A percentile compares a stretch with the other conserved stretches of the same genome.
Evolutionary conservation across 768 basidiomycete species (phyloP).

Genomic region (Botryobasidium botryosum): DNA sequence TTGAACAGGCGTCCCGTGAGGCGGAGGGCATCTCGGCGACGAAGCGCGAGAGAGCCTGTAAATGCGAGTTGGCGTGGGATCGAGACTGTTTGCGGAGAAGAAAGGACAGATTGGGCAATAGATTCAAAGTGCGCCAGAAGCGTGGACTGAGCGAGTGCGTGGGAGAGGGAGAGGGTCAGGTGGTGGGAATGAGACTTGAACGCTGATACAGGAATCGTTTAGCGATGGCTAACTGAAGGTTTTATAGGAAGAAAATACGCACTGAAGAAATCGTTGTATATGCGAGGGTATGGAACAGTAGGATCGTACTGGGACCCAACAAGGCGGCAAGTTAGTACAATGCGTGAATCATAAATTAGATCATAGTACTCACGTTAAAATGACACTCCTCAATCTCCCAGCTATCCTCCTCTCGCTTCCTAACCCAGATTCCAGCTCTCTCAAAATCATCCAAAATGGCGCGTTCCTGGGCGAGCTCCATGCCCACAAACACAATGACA

Average conservation of each 20-base stretch:
- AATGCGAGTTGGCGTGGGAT: conserved; percentile 72
- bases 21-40: conserved; percentile 67
- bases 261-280: conserved; percentile 97
- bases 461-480: conserved; percentile 61
- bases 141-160: conserved; percentile 88
- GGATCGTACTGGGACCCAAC: conserved; percentile 60
- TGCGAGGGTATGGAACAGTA: conserved; percentile 67
- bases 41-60: conserved; percentile 58
- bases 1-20: conserved; percentile 78
- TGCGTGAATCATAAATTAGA: conserved; percentile 3
- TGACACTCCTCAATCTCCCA: conserved; percentile 95
- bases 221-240: neutral
- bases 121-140: conserved; percentile 79
- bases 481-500: conserved; percentile 83
- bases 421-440: conserved; percentile 47
- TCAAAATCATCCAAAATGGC: conserved; percentile 73
- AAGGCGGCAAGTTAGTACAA: conserved; percentile 6
- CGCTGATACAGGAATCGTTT: conserved; percentile 32
- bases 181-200: conserved; percentile 84
- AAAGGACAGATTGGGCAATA: conserved; percentile 58
- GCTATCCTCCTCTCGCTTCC: conserved; percentile 42
- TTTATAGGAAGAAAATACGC: conserved; percentile 18
- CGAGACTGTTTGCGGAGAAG: conserved; percentile 53
- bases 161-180: conserved; percentile 82
- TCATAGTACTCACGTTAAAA: conserved; percentile 43